A percentile compares a stretch with the other conserved stretches of the same genome.
These are phyloP conservation scores for Capsicum rhomboideum DNA, from an alignment of 257 asterid species.

Conservation along the genomic window DNA sequence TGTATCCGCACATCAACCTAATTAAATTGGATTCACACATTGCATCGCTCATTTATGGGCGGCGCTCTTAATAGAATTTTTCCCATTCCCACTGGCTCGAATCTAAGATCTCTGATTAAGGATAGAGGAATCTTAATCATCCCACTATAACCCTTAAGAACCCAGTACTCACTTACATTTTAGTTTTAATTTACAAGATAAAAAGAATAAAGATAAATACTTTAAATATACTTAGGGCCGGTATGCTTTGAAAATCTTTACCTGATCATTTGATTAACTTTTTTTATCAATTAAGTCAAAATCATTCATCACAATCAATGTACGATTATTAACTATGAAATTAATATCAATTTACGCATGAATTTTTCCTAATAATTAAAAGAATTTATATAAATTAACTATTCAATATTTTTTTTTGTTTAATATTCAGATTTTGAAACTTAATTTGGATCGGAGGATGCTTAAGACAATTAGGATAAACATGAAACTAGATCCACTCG, in stretches of 20 bases:
- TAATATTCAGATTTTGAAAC: not conserved
- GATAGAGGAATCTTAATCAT: not conserved
- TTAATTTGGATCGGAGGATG: not conserved
- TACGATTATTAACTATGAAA: not conserved
- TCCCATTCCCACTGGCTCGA: not conserved
- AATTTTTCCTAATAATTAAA: not conserved
- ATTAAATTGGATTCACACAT: no score
- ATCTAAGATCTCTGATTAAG: not conserved
- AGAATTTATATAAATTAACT: not conserved
- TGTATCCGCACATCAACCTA: no score
- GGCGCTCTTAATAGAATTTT: not conserved
- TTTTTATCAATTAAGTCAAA: not conserved
- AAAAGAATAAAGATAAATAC: not conserved
- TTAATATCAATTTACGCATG: not conserved
- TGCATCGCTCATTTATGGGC: no score
- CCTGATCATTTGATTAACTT: not conserved
- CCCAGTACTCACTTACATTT: not conserved
- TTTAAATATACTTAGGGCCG: not conserved
- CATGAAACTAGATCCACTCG: not conserved
- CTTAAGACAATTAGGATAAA: not conserved
- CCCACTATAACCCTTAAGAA: not conserved
- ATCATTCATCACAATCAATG: not conserved
- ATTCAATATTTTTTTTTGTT: not conserved
- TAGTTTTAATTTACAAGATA: not conserved
- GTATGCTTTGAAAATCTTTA: not conserved